Evolutionary conservation across 2,329 filamentous ascomycete species (phyloP), one percentile per base, ranked within the genome.

Genomic region (Geoglossum cookeanum): DNA sequence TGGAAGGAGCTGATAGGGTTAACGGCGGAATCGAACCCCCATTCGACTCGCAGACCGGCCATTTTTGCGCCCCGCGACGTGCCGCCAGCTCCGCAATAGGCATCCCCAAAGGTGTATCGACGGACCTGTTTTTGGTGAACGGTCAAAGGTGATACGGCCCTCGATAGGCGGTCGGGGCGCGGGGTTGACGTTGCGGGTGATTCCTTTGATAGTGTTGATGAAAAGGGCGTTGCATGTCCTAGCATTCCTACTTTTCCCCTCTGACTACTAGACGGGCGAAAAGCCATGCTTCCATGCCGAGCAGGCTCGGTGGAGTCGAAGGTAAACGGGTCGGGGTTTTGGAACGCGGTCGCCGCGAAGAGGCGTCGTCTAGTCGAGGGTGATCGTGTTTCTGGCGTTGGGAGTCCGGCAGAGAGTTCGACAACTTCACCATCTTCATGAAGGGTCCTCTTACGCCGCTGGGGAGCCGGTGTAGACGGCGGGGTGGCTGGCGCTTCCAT

Each of bases 81-180:
- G 3, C 87, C 87, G 0, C 87, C 86, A 1, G 78, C 84, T 1
- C 87, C 85, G 37, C 79, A 84, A 61, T 87, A 92, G 0, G 78
- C 75, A 64, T 92, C 87, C 1, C 79, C 84, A 29, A 83, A 78
- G 0, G 80, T 85, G 59, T 87, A 59, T 53, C 45, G 8, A 32
- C 6, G 44, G 8, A 30, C 22, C 45, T 29, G 9, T 3, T 33
- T 49, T 22, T 22, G 15, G 9, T 9, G 45, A 3, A 8, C 8
- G 3, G 39, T 56, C 11, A 22, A 22, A 7, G 48, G 48, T 11
- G 48, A 29, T 15, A 11, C 17, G 13, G 15, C 29, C 8, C 15
- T 15, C 4, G 27, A 32, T 52, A 8, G 27, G 32, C 17, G 27
- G 48, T 15, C 13, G 6, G 27, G 15, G 15, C 27, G 48, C 3